phyloP scores from a whole-genome alignment of 371 early-diverging fungal species.

The Entomophthora muscae region DNA sequence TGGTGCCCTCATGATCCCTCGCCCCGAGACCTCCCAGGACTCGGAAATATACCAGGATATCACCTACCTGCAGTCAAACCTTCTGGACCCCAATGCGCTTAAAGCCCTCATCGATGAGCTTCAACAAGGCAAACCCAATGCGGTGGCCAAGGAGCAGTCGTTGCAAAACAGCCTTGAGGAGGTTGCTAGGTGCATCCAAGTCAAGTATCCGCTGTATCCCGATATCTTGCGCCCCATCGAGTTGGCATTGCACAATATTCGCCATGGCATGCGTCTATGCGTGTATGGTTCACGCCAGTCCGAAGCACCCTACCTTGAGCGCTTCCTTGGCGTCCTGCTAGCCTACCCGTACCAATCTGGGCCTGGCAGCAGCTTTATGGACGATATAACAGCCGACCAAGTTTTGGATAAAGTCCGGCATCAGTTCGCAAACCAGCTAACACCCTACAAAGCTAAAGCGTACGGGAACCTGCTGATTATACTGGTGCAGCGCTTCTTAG shows the following conservation, averaged over 20 bases:
- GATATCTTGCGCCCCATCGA: constrained; percentile 62
- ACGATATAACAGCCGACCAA: constrained; percentile 24
- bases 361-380: constrained; percentile 19
- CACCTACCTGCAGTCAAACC: constrained; percentile 39
- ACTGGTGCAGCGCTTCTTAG: constrained; percentile 30
- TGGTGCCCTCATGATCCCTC: constrained; percentile 25
- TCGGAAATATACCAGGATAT: constrained; percentile 58
- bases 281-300: constrained; percentile 15
- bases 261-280: constrained; percentile 52
- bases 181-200: constrained; percentile 36
- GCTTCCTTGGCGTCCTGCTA: neutral
- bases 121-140: constrained; percentile 16
- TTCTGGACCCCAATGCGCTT: constrained; percentile 30
- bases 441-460: constrained; percentile 32
- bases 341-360: constrained; percentile 5
- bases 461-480: constrained; percentile 42
- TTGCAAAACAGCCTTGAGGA: constrained; percentile 54
- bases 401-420: constrained; percentile 22
- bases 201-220: constrained; percentile 33
- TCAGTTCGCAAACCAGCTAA: constrained; percentile 28
- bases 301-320: neutral
- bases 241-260: constrained; percentile 50
- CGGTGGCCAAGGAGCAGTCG: constrained; percentile 33
- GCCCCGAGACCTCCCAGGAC: constrained; percentile 51
- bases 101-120: constrained; percentile 23